phyloP scores from a whole-genome alignment of 176 grass and related monocot genomes.

The Oryza meridionalis region DNA sequence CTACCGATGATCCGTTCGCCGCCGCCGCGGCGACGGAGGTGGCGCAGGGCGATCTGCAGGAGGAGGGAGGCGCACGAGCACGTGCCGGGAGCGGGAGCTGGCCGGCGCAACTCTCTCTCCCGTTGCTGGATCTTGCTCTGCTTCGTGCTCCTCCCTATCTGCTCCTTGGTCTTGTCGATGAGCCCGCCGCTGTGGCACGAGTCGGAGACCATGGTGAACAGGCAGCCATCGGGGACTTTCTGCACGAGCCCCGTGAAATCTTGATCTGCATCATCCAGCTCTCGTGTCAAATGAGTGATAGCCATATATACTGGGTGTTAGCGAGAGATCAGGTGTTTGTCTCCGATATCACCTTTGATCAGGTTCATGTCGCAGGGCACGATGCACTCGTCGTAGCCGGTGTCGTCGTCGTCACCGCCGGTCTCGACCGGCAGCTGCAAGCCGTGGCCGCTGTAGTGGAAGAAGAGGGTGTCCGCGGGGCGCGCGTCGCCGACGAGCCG shows the following conservation, averaged over 20 bases:
- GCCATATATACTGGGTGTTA: not conserved
- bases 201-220: slow-evolving; percentile 77
- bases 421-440: slow-evolving; percentile 74
- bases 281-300: not conserved
- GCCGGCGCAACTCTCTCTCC: not conserved
- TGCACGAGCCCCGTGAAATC: slow-evolving; percentile 82
- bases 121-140: slow-evolving; percentile 34
- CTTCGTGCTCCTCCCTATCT: slow-evolving; percentile 74
- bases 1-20: not conserved
- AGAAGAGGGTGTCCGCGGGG: slow-evolving; percentile 69
- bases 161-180: slow-evolving; percentile 80
- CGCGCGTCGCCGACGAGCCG: slow-evolving; percentile 60
- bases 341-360: slow-evolving; percentile 59
- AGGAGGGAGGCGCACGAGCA: not conserved
- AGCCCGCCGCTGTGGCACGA: slow-evolving; percentile 95
- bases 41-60: not conserved
- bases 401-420: slow-evolving; percentile 54
- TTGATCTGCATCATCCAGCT: slow-evolving; percentile 50
- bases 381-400: slow-evolving; percentile 93
- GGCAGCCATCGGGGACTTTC: slow-evolving; percentile 65
- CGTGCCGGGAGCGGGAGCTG: slow-evolving; percentile 28
- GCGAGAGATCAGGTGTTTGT: too few relatives aligned
- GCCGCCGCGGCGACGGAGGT: slow-evolving; percentile 41
- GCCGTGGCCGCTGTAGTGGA: slow-evolving; percentile 93
- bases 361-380: slow-evolving; percentile 86